Base-by-base conservation (phyloP, 257 asterid species). In the Osmanthus fragrans region DNA sequence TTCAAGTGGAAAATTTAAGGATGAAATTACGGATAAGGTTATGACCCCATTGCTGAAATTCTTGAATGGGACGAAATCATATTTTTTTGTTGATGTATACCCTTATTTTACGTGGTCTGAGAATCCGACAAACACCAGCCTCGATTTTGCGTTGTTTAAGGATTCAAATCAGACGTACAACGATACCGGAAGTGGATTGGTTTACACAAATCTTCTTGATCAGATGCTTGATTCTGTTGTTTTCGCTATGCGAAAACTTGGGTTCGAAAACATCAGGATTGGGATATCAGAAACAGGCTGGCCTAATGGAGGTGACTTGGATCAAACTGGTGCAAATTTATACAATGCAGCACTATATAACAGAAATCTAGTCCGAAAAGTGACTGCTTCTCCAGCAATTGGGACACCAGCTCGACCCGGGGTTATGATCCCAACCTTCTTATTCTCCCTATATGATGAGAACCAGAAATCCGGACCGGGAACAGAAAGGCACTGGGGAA, bases 371-470 rank as follows among this genome's bases (percentile, higher is more conserved):
- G 88, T 89, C 1, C 78, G 27, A 10, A 92, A 84, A 70, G 60
- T 90, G 82, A 76, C 81, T 1, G 25, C 85, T 1, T 49, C 81
- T 36, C 90, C 92, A 5, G 77, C 93, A 0, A 36, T 78, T 0
- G 98, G 98, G 21, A 91, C 97, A 1, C 96, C 98, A n/a, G 95
- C 96, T 15, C 77, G 84, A 33, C 98, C 96, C 0, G 89, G 88
- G 2, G 67, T 76, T 2, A 74, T 27, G 29, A 89, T 94, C 1
- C 96, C 90, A 2, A 88, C 97, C 0, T 89, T 86, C 70, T 13
- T 92, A 4, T 90, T 89, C 75, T 87, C 97, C 0, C 30, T 94
- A 4, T 94, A 87, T 16, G 90, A 94, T 54, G 96, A 94, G 76
- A 84, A 92, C 79, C 84, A 49, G 71, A 92, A 90, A 80, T 54